These are phyloP conservation scores for Turritis glabra DNA, from an alignment of 345 rosid genomes.

Conservation along the genomic window DNA sequence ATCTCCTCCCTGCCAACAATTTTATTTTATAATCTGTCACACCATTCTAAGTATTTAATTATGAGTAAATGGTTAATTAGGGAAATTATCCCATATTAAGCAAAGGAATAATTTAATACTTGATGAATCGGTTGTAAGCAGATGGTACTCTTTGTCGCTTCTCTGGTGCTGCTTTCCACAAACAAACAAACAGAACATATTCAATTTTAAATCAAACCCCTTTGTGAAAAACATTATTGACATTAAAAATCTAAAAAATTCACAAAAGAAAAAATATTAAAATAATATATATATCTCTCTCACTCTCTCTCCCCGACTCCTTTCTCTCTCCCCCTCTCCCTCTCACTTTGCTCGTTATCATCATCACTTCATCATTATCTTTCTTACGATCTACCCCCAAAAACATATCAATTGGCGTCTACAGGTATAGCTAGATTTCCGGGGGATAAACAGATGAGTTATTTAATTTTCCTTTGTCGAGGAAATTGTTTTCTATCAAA, in stretches of 20 bases:
- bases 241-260: constrained; percentile 1
- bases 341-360: constrained; percentile 28
- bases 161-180: constrained; percentile 77
- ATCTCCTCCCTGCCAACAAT: constrained; percentile 91
- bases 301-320: constrained; percentile 10
- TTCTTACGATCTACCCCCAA: constrained; percentile 37
- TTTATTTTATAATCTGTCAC: constrained; percentile 26
- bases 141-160: constrained; percentile 99
- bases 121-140: constrained; percentile 99
- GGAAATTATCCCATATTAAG: constrained; percentile 24
- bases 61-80: not conserved
- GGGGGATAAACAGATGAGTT: constrained; percentile 36
- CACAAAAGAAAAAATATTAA: constrained; percentile 12
- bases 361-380: constrained; percentile 41
- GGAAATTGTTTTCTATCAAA: not conserved
- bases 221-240: not conserved
- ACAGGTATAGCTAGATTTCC: constrained; percentile 43
- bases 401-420: not conserved
- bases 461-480: not conserved
- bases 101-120: constrained; percentile 55
- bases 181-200: constrained; percentile 40
- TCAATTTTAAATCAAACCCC: not conserved
- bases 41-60: not conserved
- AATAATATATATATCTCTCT: constrained; percentile 39
- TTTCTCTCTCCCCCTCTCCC: constrained; percentile 33